phyloP scores from a whole-genome alignment of 306 rosid genomes.

The Psophocarpus tetragonolobus region DNA sequence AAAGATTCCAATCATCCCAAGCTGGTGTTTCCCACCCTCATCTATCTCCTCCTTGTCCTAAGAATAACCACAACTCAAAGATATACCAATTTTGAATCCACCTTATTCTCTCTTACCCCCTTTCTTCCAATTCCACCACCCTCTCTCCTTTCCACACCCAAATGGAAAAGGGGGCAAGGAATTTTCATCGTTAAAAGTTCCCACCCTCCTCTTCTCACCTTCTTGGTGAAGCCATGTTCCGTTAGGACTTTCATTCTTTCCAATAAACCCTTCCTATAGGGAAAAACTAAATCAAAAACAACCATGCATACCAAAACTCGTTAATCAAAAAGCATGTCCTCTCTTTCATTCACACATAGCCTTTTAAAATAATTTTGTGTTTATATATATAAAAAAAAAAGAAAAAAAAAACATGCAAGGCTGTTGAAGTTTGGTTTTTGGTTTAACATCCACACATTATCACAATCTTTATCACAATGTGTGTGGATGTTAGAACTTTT shows the following conservation, averaged over 20 bases:
- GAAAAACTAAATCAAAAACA: background rate
- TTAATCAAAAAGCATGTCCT: slow-evolving; percentile 9
- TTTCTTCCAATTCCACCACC: slow-evolving; percentile 18
- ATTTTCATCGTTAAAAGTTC: background rate
- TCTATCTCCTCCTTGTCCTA: slow-evolving; percentile 33
- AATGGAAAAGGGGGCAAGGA: slow-evolving; percentile 39
- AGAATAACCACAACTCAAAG: slow-evolving; percentile 68
- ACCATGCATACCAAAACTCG: slow-evolving; percentile 23
- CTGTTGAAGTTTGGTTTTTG: too few species aligned
- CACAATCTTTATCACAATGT: too few species aligned
- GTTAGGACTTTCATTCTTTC: background rate
- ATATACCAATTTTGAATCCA: slow-evolving; percentile 43
- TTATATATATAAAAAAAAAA: too few species aligned
- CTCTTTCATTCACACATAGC: background rate
- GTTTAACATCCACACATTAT: too few species aligned
- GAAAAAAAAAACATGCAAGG: too few species aligned
- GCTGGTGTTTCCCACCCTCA: slow-evolving; percentile 36
- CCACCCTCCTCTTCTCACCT: slow-evolving; percentile 18
- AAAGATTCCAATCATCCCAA: slow-evolving; percentile 42
- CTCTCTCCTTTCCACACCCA: too few species aligned
- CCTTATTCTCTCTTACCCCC: slow-evolving; percentile 12
- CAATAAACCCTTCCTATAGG: too few species aligned
- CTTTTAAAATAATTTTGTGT: too few species aligned
- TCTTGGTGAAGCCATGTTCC: slow-evolving; percentile 24
- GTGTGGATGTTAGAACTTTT: too few species aligned